Percentiles rank a stretch among this genome's conserved stretches.
phyloP scores from a whole-genome alignment of 345 rosid genomes.

The Linum lewisii region DNA sequence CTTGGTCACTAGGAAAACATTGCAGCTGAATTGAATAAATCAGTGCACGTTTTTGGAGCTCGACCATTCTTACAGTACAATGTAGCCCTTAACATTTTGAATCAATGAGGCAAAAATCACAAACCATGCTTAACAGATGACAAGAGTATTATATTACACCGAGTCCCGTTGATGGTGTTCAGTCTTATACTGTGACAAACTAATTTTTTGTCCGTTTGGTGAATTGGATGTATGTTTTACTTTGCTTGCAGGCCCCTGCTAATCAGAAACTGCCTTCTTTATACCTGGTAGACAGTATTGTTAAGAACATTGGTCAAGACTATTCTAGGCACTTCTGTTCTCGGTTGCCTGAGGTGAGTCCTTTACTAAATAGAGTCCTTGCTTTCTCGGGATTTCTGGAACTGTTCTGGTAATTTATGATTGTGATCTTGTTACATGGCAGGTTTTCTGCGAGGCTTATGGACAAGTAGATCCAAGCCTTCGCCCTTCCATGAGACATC shows the following conservation, averaged over 20 bases:
- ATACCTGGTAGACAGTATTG: constrained; percentile 6
- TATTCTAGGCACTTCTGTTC: neutral
- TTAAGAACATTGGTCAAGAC: constrained; percentile 1
- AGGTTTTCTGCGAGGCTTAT: constrained; percentile 87
- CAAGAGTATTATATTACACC: no score
- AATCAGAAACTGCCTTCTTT: constrained; percentile 1
- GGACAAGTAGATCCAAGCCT: constrained; percentile 61
- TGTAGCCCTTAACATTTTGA: neutral
- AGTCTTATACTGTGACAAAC: no score
- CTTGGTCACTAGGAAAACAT: neutral
- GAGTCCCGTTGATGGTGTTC: no score
- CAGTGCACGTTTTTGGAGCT: neutral
- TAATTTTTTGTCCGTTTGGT: neutral
- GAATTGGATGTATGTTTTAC: neutral
- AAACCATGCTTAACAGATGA: no score
- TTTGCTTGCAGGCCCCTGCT: neutral
- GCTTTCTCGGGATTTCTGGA: neutral
- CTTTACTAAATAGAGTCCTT: neutral
- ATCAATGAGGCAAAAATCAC: no score
- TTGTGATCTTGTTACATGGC: neutral
- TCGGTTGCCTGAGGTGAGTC: constrained; percentile 56
- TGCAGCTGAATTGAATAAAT: neutral
- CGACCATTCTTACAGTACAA: neutral
- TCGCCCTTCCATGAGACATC: constrained; percentile 74
- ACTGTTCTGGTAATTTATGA: neutral